Evolutionary conservation across 805 yeast species (phyloP).

Genomic region (Zygosaccharomyces pseudorouxii): DNA sequence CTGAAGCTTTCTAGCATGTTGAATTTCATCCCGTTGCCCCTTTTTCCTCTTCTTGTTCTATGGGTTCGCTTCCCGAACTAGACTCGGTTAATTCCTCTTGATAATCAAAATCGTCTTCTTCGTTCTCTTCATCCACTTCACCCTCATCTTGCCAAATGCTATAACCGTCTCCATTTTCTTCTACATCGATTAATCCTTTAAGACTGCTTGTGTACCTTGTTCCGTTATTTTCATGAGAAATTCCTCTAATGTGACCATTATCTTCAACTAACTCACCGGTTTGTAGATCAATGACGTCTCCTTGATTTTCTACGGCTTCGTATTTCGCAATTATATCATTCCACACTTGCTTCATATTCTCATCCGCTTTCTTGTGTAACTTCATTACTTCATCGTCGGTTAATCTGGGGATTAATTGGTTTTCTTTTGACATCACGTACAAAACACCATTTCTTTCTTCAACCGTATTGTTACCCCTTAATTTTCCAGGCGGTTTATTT

Average conservation of each 20-base stretch:
- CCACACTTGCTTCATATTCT: slow-evolving; percentile 43
- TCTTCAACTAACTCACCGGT: slow-evolving; percentile 63
- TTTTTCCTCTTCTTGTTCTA: slow-evolving; percentile 4
- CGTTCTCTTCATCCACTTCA: slow-evolving; percentile 13
- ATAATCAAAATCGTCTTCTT: slow-evolving; percentile 3
- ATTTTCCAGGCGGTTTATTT: neutral
- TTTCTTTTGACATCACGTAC: slow-evolving; percentile 33
- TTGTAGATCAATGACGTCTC: slow-evolving; percentile 59
- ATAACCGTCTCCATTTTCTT: slow-evolving; percentile 8
- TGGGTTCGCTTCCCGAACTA: neutral
- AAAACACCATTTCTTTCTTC: slow-evolving; percentile 15
- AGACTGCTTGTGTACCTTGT: slow-evolving; percentile 25
- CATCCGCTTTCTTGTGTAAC: slow-evolving; percentile 35
- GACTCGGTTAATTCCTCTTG: slow-evolving; percentile 2
- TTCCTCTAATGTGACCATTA: slow-evolving; percentile 61
- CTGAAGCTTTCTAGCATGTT: neutral
- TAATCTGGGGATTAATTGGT: slow-evolving; percentile 29
- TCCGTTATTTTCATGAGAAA: slow-evolving; percentile 22
- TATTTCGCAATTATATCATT: slow-evolving; percentile 49
- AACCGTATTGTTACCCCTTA: neutral
- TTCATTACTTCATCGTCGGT: slow-evolving; percentile 34
- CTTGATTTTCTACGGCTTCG: slow-evolving; percentile 47
- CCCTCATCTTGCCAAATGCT: slow-evolving; percentile 18
- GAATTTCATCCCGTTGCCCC: neutral
- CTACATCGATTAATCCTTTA: slow-evolving; percentile 19